Evolutionary conservation across 805 yeast species (phyloP), one percentile per base, ranked within the genome.

Genomic region (Pichia eremophila): DNA sequence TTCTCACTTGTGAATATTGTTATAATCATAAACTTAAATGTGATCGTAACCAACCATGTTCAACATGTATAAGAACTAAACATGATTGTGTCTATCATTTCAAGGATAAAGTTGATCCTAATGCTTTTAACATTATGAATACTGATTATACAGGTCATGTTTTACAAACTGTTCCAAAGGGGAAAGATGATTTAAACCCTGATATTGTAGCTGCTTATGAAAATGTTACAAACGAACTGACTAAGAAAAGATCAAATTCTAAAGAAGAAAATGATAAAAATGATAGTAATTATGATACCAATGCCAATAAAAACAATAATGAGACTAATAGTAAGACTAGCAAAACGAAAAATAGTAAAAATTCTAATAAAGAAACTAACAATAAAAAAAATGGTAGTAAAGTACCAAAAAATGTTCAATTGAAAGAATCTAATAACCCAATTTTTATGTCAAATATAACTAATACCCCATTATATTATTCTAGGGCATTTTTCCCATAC

Each of bases 11-110:
- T 36, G 49, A 42, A 17, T 52, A 50, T 29, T 52, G 55, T 29
- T 52, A 50, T 28, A 38, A 41, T 15, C 51, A 50, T 25, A 52
- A 52, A 19, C 43, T 50, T 4, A 52, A 52, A 32, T 52, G 53
- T 44, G 53, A 52, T 29, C 39, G 48, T 8, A 46, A 41, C 7
- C 15, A n/a, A 10, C 55, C 55, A 2, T 52, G 55, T 31, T 14
- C 46, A 2, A 50, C 51, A 1, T 52, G 55, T 41, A 7, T 41
- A 17, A n/a, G 51, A 25, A 50, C 45, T 11, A 46, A 44, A 19
- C 46, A 39, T n/a, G 41, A 46, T 22, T 52, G 55, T 38, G 35
- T 46, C 15, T 52, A 52, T 32, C 41, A 47, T 8, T 50, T 45
- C 41, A 45, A 45, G 18, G 19, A 27, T 8, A 15, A n/a, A 32